These are phyloP conservation scores for Drechslerella dactyloides DNA, from an alignment of 2,329 filamentous ascomycete genomes.

Conservation along the genomic window DNA sequence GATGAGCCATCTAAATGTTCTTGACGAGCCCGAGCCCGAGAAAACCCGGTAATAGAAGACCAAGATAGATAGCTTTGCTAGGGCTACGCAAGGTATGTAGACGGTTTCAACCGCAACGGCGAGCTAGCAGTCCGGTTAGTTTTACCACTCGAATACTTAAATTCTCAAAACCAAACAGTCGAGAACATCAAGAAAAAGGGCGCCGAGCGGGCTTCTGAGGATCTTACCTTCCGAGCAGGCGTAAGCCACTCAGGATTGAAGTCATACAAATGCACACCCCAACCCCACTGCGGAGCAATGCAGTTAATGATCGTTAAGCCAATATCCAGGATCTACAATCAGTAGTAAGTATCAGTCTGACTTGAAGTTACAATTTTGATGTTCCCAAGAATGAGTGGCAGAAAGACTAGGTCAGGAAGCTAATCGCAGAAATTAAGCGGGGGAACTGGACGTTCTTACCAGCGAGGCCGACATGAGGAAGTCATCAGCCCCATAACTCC, in stretches of 20 bases:
- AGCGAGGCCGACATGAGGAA: background rate
- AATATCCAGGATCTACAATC: background rate
- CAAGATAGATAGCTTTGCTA: background rate
- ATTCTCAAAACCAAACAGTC: too few relatives aligned
- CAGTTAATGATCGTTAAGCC: background rate
- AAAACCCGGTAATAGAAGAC: background rate
- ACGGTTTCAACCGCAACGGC: background rate
- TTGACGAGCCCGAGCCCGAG: background rate
- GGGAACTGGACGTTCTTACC: background rate
- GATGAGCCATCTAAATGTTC: background rate
- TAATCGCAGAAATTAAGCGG: too few relatives aligned
- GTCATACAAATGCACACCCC: background rate
- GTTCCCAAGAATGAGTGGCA: too few relatives aligned
- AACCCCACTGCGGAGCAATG: background rate
- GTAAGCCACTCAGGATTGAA: background rate
- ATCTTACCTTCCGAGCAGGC: background rate
- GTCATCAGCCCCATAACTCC: conserved; percentile 2
- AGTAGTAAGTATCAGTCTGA: background rate
- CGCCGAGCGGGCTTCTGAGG: too few relatives aligned
- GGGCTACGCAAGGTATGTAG: background rate
- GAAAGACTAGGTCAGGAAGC: too few relatives aligned
- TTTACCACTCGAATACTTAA: too few relatives aligned
- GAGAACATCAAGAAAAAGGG: too few relatives aligned
- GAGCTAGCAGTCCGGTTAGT: background rate
- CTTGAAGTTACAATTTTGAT: too few relatives aligned